Evolutionary conservation across 495 filamentous ascomycete genomes (phyloP).

Genomic region (Talaromyces nanjingensis): DNA sequence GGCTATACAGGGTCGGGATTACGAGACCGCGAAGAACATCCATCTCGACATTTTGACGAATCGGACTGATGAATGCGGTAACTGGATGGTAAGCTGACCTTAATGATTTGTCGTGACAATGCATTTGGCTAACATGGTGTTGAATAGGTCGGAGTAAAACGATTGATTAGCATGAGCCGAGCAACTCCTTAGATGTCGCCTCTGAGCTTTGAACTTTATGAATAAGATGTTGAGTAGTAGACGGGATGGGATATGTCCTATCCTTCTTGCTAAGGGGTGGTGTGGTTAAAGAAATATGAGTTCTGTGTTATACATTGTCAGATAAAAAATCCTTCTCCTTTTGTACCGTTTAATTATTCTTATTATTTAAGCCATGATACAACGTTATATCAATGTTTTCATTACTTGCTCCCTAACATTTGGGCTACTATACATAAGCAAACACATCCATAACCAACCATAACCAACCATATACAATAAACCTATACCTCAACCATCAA

Average conservation of each 20-base stretch:
- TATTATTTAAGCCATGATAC: neutral
- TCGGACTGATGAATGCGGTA: slow-evolving; percentile 76
- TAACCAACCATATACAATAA: neutral
- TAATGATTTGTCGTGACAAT: neutral
- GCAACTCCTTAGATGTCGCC: slow-evolving; percentile 47
- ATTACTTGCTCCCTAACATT: neutral
- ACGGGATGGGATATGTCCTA: neutral
- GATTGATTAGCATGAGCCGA: slow-evolving; percentile 86
- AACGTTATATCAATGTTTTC: neutral
- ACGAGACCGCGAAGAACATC: slow-evolving; percentile 63
- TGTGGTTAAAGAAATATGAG: neutral
- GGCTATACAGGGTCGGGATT: slow-evolving; percentile 65
- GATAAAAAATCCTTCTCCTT: slow-evolving; percentile 6
- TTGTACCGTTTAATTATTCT: slow-evolving; percentile 4
- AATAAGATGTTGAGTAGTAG: neutral
- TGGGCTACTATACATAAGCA: neutral
- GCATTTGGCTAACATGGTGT: neutral
- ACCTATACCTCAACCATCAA: neutral
- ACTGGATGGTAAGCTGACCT: slow-evolving; percentile 80
- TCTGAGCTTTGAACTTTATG: neutral
- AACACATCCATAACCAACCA: neutral
- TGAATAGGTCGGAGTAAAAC: slow-evolving; percentile 76
- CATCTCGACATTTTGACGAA: slow-evolving; percentile 79
- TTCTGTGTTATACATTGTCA: neutral
- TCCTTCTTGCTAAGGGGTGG: neutral